Conservation (phyloP, 345 rosid species). For the Eucalyptus pumila region DNA sequence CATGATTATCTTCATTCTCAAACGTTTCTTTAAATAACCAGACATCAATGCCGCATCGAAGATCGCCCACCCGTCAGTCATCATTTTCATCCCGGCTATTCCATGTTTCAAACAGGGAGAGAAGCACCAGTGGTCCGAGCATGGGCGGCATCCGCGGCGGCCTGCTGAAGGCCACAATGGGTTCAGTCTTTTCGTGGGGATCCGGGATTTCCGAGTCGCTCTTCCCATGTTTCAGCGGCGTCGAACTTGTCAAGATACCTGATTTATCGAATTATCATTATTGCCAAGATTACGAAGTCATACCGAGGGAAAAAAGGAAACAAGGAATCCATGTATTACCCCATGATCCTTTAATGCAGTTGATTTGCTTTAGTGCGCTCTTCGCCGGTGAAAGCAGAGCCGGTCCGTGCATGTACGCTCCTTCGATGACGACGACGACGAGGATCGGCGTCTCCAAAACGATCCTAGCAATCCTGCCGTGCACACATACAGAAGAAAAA, state of each 20-base stretch:
- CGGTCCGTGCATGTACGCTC: conserved; percentile 10
- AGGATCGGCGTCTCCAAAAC: neutral
- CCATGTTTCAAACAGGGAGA: conserved; percentile 35
- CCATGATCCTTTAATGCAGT: conserved; percentile 11
- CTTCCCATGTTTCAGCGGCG: conserved; percentile 20
- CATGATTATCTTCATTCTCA: conserved; percentile 18
- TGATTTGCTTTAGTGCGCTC: conserved; percentile 15
- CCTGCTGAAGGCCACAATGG: conserved; percentile 39
- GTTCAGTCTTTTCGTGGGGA: conserved; percentile 19
- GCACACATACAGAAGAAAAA: neutral
- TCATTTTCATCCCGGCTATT: conserved; percentile 29
- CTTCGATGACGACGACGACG: neutral
- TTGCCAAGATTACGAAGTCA: neutral
- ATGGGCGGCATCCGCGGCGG: conserved; percentile 40
- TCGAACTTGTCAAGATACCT: conserved; percentile 27
- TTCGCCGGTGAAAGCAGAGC: conserved; percentile 6
- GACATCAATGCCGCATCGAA: neutral
- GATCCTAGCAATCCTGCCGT: neutral
- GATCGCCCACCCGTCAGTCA: neutral
- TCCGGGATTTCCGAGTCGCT: neutral
- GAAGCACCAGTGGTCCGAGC: conserved; percentile 40
- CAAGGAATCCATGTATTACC: conserved; percentile 4
- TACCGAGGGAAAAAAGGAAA: neutral
- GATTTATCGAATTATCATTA: neutral
- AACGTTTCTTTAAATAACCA: conserved; percentile 19